Percentiles rank a stretch among this genome's conserved stretches.
These are phyloP conservation scores for Talaromyces rugulosus DNA, from an alignment of 2,329 filamentous ascomycete species.

Conservation along the genomic window DNA sequence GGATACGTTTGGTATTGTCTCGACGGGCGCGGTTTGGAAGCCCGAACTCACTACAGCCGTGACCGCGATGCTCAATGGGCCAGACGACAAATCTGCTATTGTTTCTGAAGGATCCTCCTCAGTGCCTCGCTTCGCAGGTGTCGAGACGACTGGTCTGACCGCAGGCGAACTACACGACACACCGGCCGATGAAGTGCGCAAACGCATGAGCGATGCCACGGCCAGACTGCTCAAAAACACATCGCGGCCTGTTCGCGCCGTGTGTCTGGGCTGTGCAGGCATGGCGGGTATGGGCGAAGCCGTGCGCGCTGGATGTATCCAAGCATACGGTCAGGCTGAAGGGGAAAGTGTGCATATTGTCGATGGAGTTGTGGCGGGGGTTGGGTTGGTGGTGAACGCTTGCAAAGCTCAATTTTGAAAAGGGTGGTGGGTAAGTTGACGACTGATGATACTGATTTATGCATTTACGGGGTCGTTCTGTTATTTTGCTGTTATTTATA, in stretches of 20 bases:
- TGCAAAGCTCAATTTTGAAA: slow-evolving; percentile 34
- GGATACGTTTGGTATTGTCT: slow-evolving; percentile 74
- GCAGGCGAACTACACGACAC: slow-evolving; percentile 75
- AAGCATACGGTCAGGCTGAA: slow-evolving; percentile 58
- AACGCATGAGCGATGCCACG: slow-evolving; percentile 66
- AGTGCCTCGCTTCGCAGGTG: slow-evolving; percentile 64
- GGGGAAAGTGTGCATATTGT: slow-evolving; percentile 64
- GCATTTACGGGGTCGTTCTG: background rate
- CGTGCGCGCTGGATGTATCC: slow-evolving; percentile 65
- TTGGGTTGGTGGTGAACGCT: slow-evolving; percentile 30
- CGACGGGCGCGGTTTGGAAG: slow-evolving; percentile 82
- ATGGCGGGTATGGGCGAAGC: slow-evolving; percentile 82
- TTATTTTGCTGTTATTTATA: background rate
- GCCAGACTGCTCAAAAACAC: slow-evolving; percentile 56
- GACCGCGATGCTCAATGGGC: slow-evolving; percentile 55
- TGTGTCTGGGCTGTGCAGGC: slow-evolving; percentile 84
- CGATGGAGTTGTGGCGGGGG: slow-evolving; percentile 57
- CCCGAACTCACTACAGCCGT: slow-evolving; percentile 65
- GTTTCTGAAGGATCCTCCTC: background rate
- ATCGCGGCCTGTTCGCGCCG: slow-evolving; percentile 53
- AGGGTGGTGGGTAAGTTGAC: background rate
- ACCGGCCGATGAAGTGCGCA: slow-evolving; percentile 58
- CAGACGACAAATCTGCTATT: slow-evolving; percentile 18
- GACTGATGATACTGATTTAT: background rate
- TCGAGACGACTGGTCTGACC: slow-evolving; percentile 74